phyloP scores from a whole-genome alignment of 495 filamentous ascomycete genomes.

The Acidiella bohemica region DNA sequence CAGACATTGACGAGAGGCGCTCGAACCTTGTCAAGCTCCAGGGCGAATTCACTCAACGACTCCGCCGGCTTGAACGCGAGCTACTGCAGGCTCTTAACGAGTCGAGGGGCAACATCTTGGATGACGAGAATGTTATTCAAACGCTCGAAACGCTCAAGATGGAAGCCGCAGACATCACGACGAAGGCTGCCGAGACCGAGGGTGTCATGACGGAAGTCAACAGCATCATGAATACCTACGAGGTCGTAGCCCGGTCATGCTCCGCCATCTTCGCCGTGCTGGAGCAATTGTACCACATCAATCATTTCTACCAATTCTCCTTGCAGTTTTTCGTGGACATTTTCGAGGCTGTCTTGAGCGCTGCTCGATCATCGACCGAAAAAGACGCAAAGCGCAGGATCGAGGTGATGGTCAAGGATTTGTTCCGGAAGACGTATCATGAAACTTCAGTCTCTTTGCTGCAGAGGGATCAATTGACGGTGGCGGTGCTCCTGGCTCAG shows the following conservation, averaged over 20 bases:
- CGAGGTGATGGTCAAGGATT: constrained; percentile 72
- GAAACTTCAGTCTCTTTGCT: constrained; percentile 83
- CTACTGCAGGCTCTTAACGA: constrained; percentile 92
- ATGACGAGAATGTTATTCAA: constrained; percentile 95
- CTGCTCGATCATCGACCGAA: constrained; percentile 61
- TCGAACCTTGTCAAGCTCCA: constrained; percentile 96
- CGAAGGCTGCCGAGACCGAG: constrained; percentile 91
- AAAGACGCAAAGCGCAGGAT: constrained; percentile 63
- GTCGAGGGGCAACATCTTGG: constrained; percentile 92
- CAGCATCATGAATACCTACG: constrained; percentile 83
- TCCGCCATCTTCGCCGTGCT: constrained; percentile 93
- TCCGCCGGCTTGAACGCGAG: constrained; percentile 90
- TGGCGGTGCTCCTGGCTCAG: constrained; percentile 93
- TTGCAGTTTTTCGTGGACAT: constrained; percentile 96
- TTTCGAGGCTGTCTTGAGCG: constrained; percentile 80
- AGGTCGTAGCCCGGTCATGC: constrained; percentile 81
- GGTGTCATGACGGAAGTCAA: constrained; percentile 98
- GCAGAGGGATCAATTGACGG: constrained; percentile 84
- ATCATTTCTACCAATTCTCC: constrained; percentile 99
- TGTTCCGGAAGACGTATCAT: constrained; percentile 86
- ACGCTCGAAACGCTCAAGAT: constrained; percentile 96
- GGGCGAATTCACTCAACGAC: constrained; percentile 94
- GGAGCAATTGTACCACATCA: constrained; percentile 93
- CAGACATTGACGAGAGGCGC: constrained; percentile 92
- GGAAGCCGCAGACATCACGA: constrained; percentile 87